phyloP scores from a whole-genome alignment of 495 filamentous ascomycete species.

The Niebla homalea region DNA sequence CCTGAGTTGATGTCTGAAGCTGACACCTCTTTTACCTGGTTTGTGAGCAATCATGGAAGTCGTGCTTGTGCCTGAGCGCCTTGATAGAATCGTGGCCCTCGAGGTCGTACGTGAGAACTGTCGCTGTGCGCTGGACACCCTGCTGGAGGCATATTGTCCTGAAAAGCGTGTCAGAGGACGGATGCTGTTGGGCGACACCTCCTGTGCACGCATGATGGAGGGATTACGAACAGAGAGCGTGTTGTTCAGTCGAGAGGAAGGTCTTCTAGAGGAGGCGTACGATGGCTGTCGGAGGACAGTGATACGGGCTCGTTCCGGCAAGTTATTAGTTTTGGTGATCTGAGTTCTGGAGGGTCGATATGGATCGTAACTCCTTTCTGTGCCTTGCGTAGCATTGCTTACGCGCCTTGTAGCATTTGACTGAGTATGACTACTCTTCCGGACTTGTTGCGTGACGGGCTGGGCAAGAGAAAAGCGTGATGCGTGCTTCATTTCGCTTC shows the following conservation, averaged over 20 bases:
- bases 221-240: conserved; percentile 12
- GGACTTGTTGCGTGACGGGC: conserved; percentile 35
- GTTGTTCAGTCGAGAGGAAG: conserved; percentile 7
- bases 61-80: conserved; percentile 39
- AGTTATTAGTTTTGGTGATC: conserved; percentile 15
- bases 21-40: conserved; percentile 63
- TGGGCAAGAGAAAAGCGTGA: conserved; percentile 64
- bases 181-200: conserved; percentile 10
- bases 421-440: conserved; percentile 18
- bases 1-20: conserved; percentile 51
- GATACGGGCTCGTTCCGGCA: conserved; percentile 43
- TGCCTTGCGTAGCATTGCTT: conserved; percentile 25
- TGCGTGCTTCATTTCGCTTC: conserved; percentile 15
- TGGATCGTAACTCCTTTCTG: conserved; percentile 64
- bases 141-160: conserved; percentile 5
- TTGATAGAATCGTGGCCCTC: conserved; percentile 20
- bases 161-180: conserved; percentile 4
- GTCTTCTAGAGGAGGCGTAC: conserved; percentile 3
- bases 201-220: conserved; percentile 5
- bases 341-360: conserved; percentile 54
- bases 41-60: conserved; percentile 29
- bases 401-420: conserved; percentile 30
- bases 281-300: conserved; percentile 45
- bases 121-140: conserved; percentile 7
- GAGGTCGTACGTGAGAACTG: conserved; percentile 10